Conservation (phyloP, 345 rosid species). For the Capsella bursapastoris region DNA sequence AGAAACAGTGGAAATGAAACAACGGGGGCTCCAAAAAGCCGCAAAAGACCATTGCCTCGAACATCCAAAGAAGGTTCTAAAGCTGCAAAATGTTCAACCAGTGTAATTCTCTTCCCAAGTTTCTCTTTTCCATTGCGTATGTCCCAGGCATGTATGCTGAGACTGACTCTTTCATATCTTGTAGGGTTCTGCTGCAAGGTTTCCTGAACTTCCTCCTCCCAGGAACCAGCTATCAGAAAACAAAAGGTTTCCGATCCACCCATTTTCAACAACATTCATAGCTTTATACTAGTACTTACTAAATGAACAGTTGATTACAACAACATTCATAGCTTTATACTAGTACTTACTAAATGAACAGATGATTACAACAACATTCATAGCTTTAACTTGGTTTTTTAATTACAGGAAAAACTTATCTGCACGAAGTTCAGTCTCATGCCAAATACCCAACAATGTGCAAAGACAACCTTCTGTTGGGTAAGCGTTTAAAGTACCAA, state of each 20-base stretch:
- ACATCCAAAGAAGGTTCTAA: slow-evolving; percentile 46
- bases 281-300: too few relatives aligned
- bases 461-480: slow-evolving; percentile 41
- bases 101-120: slow-evolving; percentile 49
- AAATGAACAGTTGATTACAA: neutral
- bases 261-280: neutral
- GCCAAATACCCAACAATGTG: slow-evolving; percentile 43
- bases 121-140: slow-evolving; percentile 17
- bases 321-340: too few relatives aligned
- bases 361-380: neutral
- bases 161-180: slow-evolving; percentile 27
- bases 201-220: slow-evolving; percentile 50
- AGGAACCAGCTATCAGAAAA: slow-evolving; percentile 46
- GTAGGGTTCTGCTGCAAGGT: slow-evolving; percentile 56
- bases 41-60: slow-evolving; percentile 48
- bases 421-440: slow-evolving; percentile 50
- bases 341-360: too few relatives aligned
- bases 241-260: slow-evolving; percentile 53
- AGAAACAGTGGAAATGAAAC: slow-evolving; percentile 36
- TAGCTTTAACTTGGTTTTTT: slow-evolving; percentile 29
- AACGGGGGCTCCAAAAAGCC: slow-evolving; percentile 25
- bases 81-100: slow-evolving; percentile 49
- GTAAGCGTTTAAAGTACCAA: slow-evolving; percentile 44
- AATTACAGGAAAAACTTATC: slow-evolving; percentile 47
- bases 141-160: slow-evolving; percentile 3